Evolutionary conservation across 2,329 filamentous ascomycete species (phyloP), one percentile per base, ranked within the genome.

Genomic region (Paraphoma sp.): DNA sequence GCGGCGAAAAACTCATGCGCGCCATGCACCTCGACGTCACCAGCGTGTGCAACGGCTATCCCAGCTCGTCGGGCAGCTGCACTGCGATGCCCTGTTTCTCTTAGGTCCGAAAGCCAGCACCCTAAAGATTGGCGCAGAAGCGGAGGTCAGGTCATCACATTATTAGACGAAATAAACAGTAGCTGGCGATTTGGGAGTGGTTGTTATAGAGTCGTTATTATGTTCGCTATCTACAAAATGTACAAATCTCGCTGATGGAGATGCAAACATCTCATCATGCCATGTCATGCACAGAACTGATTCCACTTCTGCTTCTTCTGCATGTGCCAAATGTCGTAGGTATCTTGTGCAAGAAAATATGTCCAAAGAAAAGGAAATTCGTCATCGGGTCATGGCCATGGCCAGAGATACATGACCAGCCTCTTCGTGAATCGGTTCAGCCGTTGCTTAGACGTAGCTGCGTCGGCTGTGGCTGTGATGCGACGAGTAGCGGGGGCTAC

Each of bases 401-500:
- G 36, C 47, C 38, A 50, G 48, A 33, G 23, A 23, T 23, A 23
- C 23, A 23, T 23, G 23, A 16, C 16, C 40, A 14, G 11, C 10
- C 40, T 16, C 11, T 33, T 14, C 48, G 28, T 43, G 10, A 30
- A 18, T 17, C n/a, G 4, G 2, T 12, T 2, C 17, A 4, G 11
- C 6, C 12, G 17, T 6, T 4, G 30, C 43, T 57, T 66, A 76
- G 45, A 76, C 73, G 56, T 78, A 76, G 62, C 71, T 75, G 49
- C 76, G 73, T 56, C 69, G 69, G 69, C 73, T 75, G 59, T 76
- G 61, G 58, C 67, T 68, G 55, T 65, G 72, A 41, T 63, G 60
- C 36, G 64, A 67, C 42, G 73, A 75, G 57, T 68, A 73, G 47
- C 76, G 72, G 1, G 76, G 75, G 63, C 73, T 76, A 58, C 69